Base-by-base conservation (phyloP, 345 rosid species). In the Gossypium rotundifolium region DNA sequence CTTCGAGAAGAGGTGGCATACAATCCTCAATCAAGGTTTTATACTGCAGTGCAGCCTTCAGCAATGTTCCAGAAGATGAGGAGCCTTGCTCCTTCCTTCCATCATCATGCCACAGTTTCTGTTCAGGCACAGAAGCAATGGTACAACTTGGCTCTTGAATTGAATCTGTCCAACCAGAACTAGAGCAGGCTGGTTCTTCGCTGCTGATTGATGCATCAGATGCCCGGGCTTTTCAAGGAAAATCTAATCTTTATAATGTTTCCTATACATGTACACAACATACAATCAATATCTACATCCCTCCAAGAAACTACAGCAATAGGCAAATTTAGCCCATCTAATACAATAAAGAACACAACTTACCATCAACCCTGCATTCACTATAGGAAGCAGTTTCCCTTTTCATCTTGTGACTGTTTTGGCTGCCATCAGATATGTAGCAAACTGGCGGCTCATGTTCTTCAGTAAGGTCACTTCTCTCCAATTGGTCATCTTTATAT, bases 391-490 rank as follows among this genome's bases (percentile, higher is more conserved):
- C 23, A 4, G 33, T 14, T 0, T 67, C 67, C 66, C 72, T 65
- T 65, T 76, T 86, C 71, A 83, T 85, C 74, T 83, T 83, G 74
- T 65, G 75, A 86, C 80, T 74, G 61, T 68, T 65, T 54, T 76
- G 46, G 65, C 59, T 61, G 59, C 78, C 81, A 57, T 78, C 83
- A 59, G 76, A 73, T 16, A 80, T 75, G 17, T 25, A 74, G 62
- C 78, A 78, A 25, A 81, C 75, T 25, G 93, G 91, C 20, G 59
- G 81, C 6, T 69, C 86, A 53, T 85, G 89, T 54, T 93, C 97
- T 69, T 85, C 86, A 0, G 93, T 85, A 58, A 91, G 74, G 13
- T 76, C 84, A 83, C 96, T 90, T 76, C 78, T 87, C 72, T 83
- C 85, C 10, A 63, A 71, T 55, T 61, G 76, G 7, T 86, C 89